These are phyloP conservation scores for Arthrinium phaeospermum DNA, from an alignment of 2,329 filamentous ascomycete genomes.

Conservation along the genomic window DNA sequence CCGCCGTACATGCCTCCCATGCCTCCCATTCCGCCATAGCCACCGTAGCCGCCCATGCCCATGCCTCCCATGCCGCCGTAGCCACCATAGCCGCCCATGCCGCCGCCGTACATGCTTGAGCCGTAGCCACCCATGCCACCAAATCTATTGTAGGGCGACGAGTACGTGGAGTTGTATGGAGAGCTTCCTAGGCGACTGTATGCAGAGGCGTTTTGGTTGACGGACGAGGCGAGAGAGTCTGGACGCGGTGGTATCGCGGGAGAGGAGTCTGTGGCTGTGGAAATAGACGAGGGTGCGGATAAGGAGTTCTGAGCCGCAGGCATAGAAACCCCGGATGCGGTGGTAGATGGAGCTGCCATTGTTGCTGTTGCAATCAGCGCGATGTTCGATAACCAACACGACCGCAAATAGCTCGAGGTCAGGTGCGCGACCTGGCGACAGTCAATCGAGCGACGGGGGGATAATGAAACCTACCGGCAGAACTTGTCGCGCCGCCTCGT, in stretches of 20 bases:
- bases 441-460: not conserved
- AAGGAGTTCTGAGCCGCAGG: conserved; percentile 46
- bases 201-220: conserved; percentile 86
- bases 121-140: conserved; percentile 36
- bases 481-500: conserved; percentile 66
- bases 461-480: conserved; percentile 49
- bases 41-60: conserved; percentile 37
- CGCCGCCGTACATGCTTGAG: conserved; percentile 29
- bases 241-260: conserved; percentile 84
- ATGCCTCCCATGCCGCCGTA: conserved; percentile 53
- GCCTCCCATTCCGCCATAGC: conserved; percentile 44
- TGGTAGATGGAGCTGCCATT: conserved; percentile 46
- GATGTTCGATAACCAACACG: not conserved
- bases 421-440: not conserved
- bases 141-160: conserved; percentile 57
- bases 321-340: conserved; percentile 48
- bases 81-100: conserved; percentile 43
- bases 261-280: conserved; percentile 47
- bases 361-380: conserved; percentile 28
- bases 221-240: conserved; percentile 75
- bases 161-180: conserved; percentile 52
- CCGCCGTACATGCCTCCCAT: conserved; percentile 39
- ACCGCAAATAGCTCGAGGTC: not conserved
- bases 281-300: conserved; percentile 46
- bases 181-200: conserved; percentile 70